Base-by-base conservation (phyloP, 2,329 filamentous ascomycete genomes). In the Lanzia echinophila region DNA sequence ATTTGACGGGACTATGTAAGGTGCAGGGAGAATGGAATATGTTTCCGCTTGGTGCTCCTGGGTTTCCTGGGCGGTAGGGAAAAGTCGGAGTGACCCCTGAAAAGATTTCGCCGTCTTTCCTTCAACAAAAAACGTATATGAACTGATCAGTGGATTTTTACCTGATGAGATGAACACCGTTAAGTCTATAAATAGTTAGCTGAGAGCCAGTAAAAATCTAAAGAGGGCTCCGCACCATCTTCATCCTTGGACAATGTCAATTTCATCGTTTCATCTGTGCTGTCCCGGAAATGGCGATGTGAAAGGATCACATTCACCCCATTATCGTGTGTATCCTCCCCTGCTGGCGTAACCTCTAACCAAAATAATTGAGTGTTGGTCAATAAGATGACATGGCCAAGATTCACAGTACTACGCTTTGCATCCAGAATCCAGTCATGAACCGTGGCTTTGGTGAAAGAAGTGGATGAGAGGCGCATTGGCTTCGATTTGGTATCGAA, bases 351-450 rank as follows among this genome's bases (percentile, higher is more conserved):
- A 11, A 68, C 46, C 45, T 67, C 56, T 8, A 69, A 47, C 64
- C 65, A 68, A 46, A 67, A 65, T 8, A 69, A 55, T 32, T 60
- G 65, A 43, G 58, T 58, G 11, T 58, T 64, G 12, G 66, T 88
- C 43, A 88, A 69, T 10, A 87, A 69, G 54, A 83, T 79, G 1
- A 82, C 62, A n/a, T 79, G 75, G 24, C 72, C 70, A 5, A 71
- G 68, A 50, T 76, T 70, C 2, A 67, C 62, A 1, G 75, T 74
- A 54, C 78, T 79, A 8, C 68, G 61, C 58, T 74, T 73, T 1
- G 83, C 63, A 62, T 86, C 79, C 54, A 89, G 65, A 46, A 89
- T 78, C 76, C 77, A 76, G 55, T 72, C 58, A n/a, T 55, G 52
- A 11, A 55, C 57, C 0, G 45, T 57, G 12, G 24, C 22, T 4